These are phyloP conservation scores for Ustilago cynodontis DNA, from an alignment of 1,284 basidiomycete genomes.

Conservation along the genomic window DNA sequence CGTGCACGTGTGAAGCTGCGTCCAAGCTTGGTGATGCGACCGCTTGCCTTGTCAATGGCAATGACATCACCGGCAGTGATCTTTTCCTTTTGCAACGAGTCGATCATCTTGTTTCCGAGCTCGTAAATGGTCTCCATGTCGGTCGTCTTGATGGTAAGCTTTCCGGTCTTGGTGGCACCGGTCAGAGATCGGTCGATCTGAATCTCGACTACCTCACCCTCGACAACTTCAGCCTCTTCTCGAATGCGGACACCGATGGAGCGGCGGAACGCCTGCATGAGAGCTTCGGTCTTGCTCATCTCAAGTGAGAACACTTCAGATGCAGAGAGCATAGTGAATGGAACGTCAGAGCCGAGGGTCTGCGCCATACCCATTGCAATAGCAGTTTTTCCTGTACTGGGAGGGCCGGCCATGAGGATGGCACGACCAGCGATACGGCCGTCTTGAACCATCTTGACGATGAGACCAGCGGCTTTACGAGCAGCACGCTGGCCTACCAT, in stretches of 20 bases:
- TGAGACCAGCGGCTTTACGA: constrained; percentile 94
- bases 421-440: constrained; percentile 93
- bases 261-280: constrained; percentile 94
- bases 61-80: constrained; percentile 96
- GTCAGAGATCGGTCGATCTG: constrained; percentile 97
- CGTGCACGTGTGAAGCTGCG: constrained; percentile 93
- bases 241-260: constrained; percentile 97
- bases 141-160: constrained; percentile 96
- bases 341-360: constrained; percentile 89
- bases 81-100: constrained; percentile 95
- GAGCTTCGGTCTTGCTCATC: constrained; percentile 98
- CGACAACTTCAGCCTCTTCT: constrained; percentile 96
- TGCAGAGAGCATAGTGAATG: constrained; percentile 95
- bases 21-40: constrained; percentile 96
- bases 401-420: constrained; percentile 95
- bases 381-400: constrained; percentile 95
- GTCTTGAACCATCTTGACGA: constrained; percentile 97
- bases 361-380: constrained; percentile 98
- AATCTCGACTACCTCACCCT: constrained; percentile 98
- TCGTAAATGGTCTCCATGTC: constrained; percentile 99
- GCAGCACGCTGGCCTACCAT: constrained; percentile 97
- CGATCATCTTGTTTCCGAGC: constrained; percentile 99
- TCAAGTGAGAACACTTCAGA: constrained; percentile 95
- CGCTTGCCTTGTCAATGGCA: constrained; percentile 94
- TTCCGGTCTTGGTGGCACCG: constrained; percentile 97